These are phyloP conservation scores for Westerdykella ornata DNA, from an alignment of 2,329 filamentous ascomycete species.

Conservation along the genomic window DNA sequence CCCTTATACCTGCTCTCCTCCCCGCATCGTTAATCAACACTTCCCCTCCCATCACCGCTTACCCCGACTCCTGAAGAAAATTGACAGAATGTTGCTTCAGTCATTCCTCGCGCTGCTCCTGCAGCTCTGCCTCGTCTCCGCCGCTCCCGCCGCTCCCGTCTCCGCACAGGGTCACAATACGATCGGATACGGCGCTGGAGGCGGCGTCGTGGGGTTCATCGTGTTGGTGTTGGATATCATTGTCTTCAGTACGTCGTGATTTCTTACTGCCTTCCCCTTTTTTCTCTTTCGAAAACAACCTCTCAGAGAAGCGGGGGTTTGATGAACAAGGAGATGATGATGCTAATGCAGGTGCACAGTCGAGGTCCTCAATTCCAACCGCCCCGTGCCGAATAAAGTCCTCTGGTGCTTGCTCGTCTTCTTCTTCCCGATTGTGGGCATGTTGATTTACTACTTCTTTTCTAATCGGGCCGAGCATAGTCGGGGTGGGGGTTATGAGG, in stretches of 20 bases:
- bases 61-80: not conserved
- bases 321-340: not conserved
- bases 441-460: conserved; percentile 59
- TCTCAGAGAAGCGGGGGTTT: too few relatives aligned
- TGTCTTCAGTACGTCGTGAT: conserved; percentile 54
- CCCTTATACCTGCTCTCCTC: too few relatives aligned
- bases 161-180: conserved; percentile 38
- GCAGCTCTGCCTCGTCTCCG: conserved; percentile 48
- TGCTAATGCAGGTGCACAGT: conserved; percentile 46
- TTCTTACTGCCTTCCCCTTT: too few relatives aligned
- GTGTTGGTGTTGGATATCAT: conserved; percentile 57
- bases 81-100: conserved; percentile 22
- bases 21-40: too few relatives aligned
- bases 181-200: conserved; percentile 56
- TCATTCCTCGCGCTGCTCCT: conserved; percentile 42
- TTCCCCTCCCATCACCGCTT: not conserved
- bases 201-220: conserved; percentile 56
- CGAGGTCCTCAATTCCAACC: conserved; percentile 59
- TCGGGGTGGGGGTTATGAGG: conserved; percentile 50
- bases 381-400: conserved; percentile 52
- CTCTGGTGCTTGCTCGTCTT: conserved; percentile 59
- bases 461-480: conserved; percentile 55
- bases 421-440: conserved; percentile 56
- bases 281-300: not conserved
- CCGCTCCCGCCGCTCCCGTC: conserved; percentile 46